phyloP scores from a whole-genome alignment of 495 filamentous ascomycete genomes.

The Apodospora peruviana region DNA sequence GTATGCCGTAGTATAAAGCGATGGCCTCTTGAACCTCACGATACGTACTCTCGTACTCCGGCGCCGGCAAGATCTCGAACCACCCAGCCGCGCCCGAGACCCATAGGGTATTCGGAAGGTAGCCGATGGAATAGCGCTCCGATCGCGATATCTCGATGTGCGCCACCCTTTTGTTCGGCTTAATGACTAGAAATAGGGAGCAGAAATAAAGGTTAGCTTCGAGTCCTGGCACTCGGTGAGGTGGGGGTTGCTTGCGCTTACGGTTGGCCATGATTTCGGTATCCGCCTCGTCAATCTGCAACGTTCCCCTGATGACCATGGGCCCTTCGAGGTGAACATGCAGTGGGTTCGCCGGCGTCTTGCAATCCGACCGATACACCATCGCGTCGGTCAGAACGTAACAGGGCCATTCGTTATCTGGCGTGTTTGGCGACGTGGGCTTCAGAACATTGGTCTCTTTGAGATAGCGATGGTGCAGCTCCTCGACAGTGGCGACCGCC shows the following conservation, averaged over 20 bases:
- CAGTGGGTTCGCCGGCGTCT: slow-evolving; percentile 36
- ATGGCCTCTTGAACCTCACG: slow-evolving; percentile 64
- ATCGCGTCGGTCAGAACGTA: slow-evolving; percentile 42
- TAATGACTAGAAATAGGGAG: slow-evolving; percentile 38
- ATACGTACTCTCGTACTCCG: slow-evolving; percentile 55
- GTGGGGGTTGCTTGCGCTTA: background rate
- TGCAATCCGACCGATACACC: slow-evolving; percentile 35
- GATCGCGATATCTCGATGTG: slow-evolving; percentile 61
- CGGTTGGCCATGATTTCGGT: slow-evolving; percentile 4
- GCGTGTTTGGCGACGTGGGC: slow-evolving; percentile 7
- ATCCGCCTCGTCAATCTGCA: slow-evolving; percentile 32
- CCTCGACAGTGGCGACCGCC: slow-evolving; percentile 14
- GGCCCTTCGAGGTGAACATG: slow-evolving; percentile 36
- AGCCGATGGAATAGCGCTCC: slow-evolving; percentile 63
- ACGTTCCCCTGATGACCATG: slow-evolving; percentile 36
- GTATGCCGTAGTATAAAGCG: slow-evolving; percentile 61
- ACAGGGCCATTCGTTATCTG: slow-evolving; percentile 31
- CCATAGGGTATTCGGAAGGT: slow-evolving; percentile 64
- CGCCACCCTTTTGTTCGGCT: slow-evolving; percentile 38
- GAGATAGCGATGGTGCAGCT: slow-evolving; percentile 19
- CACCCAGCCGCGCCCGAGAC: slow-evolving; percentile 72
- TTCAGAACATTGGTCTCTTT: slow-evolving; percentile 32
- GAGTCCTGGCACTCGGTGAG: no score
- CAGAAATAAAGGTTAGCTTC: background rate
- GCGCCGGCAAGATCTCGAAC: slow-evolving; percentile 65